phyloP scores from a whole-genome alignment of 306 rosid genomes.

The Sesbania bispinosa region DNA sequence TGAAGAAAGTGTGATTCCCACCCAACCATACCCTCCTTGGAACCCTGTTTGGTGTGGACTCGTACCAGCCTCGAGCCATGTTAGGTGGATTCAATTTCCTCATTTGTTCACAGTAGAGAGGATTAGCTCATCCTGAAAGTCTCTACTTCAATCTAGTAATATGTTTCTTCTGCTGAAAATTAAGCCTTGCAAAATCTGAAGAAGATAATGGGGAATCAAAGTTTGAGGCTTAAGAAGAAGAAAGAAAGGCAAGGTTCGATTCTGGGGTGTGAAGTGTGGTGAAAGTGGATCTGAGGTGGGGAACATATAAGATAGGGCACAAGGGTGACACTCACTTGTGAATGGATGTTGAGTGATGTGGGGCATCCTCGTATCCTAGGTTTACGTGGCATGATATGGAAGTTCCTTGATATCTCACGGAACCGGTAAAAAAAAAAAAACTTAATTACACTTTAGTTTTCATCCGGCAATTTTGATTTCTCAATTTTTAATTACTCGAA shows the following conservation, averaged over 20 bases:
- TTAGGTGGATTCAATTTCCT: neutral
- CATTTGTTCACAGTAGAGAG: neutral
- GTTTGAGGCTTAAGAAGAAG: neutral
- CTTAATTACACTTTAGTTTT: too few species aligned
- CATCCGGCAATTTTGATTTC: too few species aligned
- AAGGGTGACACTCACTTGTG: too few species aligned
- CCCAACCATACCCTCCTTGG: too few species aligned
- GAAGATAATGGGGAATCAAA: neutral
- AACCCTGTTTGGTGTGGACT: conserved; percentile 17
- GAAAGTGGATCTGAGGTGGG: neutral
- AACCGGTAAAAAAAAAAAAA: too few species aligned
- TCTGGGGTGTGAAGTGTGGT: too few species aligned
- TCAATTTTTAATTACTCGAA: too few species aligned
- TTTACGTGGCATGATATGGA: neutral
- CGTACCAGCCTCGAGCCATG: conserved; percentile 46
- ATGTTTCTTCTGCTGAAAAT: neutral
- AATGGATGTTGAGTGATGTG: neutral
- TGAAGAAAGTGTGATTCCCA: conserved; percentile 76
- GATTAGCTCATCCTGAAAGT: conserved; percentile 22
- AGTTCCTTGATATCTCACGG: too few species aligned
- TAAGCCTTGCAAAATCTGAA: neutral
- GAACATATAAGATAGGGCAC: neutral
- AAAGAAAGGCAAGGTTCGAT: neutral
- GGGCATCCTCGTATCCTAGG: neutral
- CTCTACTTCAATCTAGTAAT: neutral